phyloP scores from a whole-genome alignment of 495 filamentous ascomycete genomes.

The Hypoxylon lenormandii region DNA sequence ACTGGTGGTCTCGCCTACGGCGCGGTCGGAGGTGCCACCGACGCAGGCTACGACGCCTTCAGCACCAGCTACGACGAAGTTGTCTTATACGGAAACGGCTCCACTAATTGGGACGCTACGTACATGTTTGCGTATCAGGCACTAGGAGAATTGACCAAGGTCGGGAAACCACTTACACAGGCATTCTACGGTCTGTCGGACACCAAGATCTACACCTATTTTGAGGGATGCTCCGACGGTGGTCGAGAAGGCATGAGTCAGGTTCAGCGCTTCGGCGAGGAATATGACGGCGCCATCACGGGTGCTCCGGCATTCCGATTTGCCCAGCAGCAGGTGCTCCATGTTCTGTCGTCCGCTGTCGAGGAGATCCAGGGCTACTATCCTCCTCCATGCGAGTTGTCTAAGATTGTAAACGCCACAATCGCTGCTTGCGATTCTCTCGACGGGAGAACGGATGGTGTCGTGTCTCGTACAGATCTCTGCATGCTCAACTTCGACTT shows the following conservation, averaged over 20 bases:
- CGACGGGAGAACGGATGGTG: conserved; percentile 65
- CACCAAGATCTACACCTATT: conserved; percentile 64
- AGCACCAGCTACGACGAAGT: conserved; percentile 49
- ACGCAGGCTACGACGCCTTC: conserved; percentile 63
- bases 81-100: conserved; percentile 58
- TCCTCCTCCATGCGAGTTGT: conserved; percentile 65
- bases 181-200: conserved; percentile 52
- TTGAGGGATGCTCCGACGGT: conserved; percentile 66
- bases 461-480: conserved; percentile 65
- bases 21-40: conserved; percentile 57
- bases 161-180: conserved; percentile 52
- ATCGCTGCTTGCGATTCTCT: conserved; percentile 65
- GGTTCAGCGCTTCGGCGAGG: conserved; percentile 63
- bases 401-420: conserved; percentile 63
- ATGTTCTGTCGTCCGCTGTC: conserved; percentile 58
- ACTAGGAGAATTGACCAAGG: conserved; percentile 45
- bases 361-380: conserved; percentile 63
- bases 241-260: conserved; percentile 65
- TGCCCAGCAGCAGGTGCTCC: conserved; percentile 62
- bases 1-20: conserved; percentile 58
- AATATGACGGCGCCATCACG: conserved; percentile 63
- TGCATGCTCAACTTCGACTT: conserved; percentile 63
- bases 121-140: conserved; percentile 61
- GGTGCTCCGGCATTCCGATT: conserved; percentile 67
- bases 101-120: conserved; percentile 56